phyloP scores from a whole-genome alignment of 1,284 basidiomycete genomes.

The Sparassis latifolia region DNA sequence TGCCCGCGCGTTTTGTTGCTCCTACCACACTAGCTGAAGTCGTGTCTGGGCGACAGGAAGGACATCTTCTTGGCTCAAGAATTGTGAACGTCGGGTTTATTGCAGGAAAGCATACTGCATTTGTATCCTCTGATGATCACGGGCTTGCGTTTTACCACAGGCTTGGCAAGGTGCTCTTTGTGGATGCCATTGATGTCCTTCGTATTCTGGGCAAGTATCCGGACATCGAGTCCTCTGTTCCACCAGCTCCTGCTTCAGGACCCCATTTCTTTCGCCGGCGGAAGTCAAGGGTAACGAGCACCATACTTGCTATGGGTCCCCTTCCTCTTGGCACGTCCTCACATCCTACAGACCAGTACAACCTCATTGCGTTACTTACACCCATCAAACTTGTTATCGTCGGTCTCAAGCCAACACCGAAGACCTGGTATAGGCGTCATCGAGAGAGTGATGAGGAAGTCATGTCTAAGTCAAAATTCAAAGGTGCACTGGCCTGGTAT shows the following conservation, averaged over 20 bases:
- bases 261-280: constrained; percentile 22
- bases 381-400: constrained; percentile 90
- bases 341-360: constrained; percentile 81
- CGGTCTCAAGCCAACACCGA: constrained; percentile 85
- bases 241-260: constrained; percentile 9
- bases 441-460: constrained; percentile 47
- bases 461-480: constrained; percentile 38
- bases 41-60: constrained; percentile 83
- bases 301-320: constrained; percentile 74
- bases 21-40: constrained; percentile 68
- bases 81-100: constrained; percentile 88
- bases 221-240: constrained; percentile 22
- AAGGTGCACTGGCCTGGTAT: constrained; percentile 74
- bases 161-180: constrained; percentile 90
- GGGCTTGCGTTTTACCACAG: constrained; percentile 96
- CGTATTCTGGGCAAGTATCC: constrained; percentile 92
- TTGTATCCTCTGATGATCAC: constrained; percentile 86
- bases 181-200: constrained; percentile 92
- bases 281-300: constrained; percentile 39
- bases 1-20: constrained; percentile 61
- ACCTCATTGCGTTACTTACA: constrained; percentile 84
- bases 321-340: constrained; percentile 75
- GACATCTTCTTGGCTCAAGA: constrained; percentile 82
- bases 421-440: constrained; percentile 86
- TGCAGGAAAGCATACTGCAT: constrained; percentile 89